Evolutionary conservation across 495 filamentous ascomycete species (phyloP).

Genomic region (Lasiosphaeris hirsuta): DNA sequence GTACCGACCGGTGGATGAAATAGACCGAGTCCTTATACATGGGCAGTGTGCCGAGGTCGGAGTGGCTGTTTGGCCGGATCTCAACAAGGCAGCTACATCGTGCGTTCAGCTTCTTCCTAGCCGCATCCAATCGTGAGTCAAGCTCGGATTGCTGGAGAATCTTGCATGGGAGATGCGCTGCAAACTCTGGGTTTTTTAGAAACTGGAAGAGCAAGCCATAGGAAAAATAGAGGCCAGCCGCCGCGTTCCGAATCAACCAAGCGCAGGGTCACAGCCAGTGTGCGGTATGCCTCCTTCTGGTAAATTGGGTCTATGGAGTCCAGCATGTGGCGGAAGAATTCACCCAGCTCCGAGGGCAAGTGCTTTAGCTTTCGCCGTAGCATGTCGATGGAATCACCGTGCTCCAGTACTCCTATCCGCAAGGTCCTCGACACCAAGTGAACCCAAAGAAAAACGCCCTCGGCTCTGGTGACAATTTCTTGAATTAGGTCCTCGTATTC

Average conservation of each 20-base stretch:
- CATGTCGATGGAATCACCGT: background rate
- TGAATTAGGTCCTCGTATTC: conserved; percentile 11
- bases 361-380: background rate
- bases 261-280: background rate
- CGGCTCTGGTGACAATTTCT: background rate
- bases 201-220: background rate
- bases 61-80: background rate
- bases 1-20: background rate
- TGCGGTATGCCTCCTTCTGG: background rate
- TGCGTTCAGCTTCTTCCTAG: background rate
- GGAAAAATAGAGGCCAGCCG: background rate
- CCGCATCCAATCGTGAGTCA: background rate
- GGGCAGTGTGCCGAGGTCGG: background rate
- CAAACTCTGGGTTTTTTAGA: background rate
- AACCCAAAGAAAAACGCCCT: conserved; percentile 8
- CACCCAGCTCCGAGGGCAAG: background rate
- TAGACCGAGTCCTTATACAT: background rate
- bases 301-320: background rate
- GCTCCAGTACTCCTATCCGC: background rate
- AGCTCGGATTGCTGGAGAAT: background rate
- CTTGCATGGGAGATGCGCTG: background rate
- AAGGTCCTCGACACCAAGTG: background rate
- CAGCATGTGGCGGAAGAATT: background rate
- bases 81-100: background rate
- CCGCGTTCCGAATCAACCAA: background rate